These are phyloP conservation scores for Fusarium begoniae DNA, from an alignment of 2,329 filamentous ascomycete species.

Conservation along the genomic window DNA sequence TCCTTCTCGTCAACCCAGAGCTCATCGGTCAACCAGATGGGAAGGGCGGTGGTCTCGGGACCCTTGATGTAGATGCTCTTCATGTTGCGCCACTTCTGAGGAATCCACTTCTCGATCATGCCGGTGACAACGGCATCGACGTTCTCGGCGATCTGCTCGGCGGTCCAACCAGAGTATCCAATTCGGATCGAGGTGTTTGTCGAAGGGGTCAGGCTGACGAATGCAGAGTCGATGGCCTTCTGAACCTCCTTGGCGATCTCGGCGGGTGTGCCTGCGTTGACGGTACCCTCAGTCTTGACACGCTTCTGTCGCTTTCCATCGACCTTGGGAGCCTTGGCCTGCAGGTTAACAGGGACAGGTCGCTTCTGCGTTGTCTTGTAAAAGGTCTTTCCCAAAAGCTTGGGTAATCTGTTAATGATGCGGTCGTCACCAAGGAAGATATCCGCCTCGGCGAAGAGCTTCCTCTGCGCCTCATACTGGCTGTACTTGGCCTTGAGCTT, in stretches of 20 bases:
- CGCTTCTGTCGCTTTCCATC: constrained; percentile 67
- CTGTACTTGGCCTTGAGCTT: constrained; percentile 87
- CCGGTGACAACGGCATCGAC: constrained; percentile 74
- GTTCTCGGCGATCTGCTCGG: constrained; percentile 83
- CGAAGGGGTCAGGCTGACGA: constrained; percentile 81
- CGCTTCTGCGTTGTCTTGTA: constrained; percentile 86
- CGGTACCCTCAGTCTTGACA: constrained; percentile 53
- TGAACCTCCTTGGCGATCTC: constrained; percentile 84
- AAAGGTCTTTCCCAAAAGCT: constrained; percentile 88
- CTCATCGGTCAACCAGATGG: constrained; percentile 94
- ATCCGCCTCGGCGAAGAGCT: constrained; percentile 87
- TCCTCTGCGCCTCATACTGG: constrained; percentile 86
- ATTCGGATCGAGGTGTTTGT: constrained; percentile 84
- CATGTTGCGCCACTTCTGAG: constrained; percentile 88
- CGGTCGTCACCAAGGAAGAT: constrained; percentile 93
- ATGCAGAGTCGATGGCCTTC: constrained; percentile 77
- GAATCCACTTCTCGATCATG: constrained; percentile 81
- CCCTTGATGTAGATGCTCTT: constrained; percentile 90
- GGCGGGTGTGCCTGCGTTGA: constrained; percentile 63
- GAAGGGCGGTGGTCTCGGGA: constrained; percentile 84
- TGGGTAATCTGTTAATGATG: constrained; percentile 78
- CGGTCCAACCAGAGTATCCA: constrained; percentile 76
- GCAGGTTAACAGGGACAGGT: constrained; percentile 83
- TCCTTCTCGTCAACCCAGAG: constrained; percentile 85
- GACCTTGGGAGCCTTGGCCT: constrained; percentile 67